Percentiles rank a stretch among this genome's conserved stretches.
Evolutionary conservation across 208 protist genomes (phyloP).

Genomic region (Trypanosoma avium): DNA sequence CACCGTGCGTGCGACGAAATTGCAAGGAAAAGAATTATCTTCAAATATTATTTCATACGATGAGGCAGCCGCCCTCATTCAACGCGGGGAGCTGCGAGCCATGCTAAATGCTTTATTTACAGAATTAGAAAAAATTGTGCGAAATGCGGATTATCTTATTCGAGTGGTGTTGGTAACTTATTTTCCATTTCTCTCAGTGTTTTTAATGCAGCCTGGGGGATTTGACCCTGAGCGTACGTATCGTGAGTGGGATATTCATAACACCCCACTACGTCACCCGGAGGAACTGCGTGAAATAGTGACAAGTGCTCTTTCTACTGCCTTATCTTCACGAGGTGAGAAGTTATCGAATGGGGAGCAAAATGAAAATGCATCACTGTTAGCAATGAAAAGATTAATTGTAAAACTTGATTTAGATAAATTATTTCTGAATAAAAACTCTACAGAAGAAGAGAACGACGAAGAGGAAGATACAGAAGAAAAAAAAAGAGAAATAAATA

Average conservation of each 20-base stretch:
- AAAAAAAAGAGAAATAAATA: too few species aligned
- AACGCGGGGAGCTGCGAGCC: constrained; percentile 53
- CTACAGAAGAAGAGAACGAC: background rate
- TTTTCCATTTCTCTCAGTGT: constrained; percentile 70
- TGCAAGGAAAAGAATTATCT: constrained; percentile 57
- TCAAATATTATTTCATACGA: constrained; percentile 60
- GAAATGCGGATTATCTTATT: constrained; percentile 78
- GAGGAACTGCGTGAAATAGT: constrained; percentile 41
- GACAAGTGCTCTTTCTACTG: constrained; percentile 12
- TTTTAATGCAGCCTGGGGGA: constrained; percentile 39
- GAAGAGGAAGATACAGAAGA: too few species aligned
- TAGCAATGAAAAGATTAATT: constrained; percentile 13
- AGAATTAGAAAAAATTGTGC: constrained; percentile 80
- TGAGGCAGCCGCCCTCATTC: constrained; percentile 69
- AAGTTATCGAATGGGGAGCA: background rate
- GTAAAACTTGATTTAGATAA: constrained; percentile 22
- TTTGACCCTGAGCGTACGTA: constrained; percentile 47
- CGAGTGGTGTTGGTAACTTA: constrained; percentile 58
- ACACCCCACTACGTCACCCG: constrained; percentile 29
- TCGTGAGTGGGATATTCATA: constrained; percentile 44
- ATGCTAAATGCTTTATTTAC: constrained; percentile 75
- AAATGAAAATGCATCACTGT: constrained; percentile 1
- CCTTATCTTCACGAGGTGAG: background rate
- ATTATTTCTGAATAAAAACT: background rate
- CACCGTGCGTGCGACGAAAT: constrained; percentile 55